These are phyloP conservation scores for Chimonanthus salicifolius DNA, from an alignment of 164 flowering plant genomes.

Conservation along the genomic window DNA sequence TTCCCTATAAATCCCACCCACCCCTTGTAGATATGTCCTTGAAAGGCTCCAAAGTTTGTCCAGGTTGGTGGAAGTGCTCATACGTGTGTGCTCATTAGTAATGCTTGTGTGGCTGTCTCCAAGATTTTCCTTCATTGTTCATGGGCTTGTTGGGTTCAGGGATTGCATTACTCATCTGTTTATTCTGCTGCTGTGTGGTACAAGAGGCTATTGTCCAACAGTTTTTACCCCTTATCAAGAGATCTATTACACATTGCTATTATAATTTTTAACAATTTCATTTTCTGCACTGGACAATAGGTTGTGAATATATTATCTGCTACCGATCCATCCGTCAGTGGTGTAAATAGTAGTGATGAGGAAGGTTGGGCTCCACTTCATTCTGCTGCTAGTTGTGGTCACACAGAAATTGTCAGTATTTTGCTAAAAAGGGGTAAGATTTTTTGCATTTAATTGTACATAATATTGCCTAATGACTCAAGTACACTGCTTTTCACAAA, in stretches of 20 bases:
- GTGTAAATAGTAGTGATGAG: constrained; percentile 65
- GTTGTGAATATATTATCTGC: constrained; percentile 47
- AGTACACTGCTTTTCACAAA: background rate
- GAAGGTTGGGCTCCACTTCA: constrained; percentile 98
- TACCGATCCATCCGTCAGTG: constrained; percentile 39
- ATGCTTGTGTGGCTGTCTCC: too few species aligned
- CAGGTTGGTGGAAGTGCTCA: too few species aligned
- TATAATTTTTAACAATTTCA: background rate
- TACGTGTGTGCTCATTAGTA: too few species aligned
- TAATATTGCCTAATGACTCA: background rate
- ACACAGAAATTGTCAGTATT: constrained; percentile 49
- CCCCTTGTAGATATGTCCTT: too few species aligned
- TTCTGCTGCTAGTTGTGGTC: constrained; percentile 87
- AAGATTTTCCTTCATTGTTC: too few species aligned
- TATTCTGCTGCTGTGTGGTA: background rate
- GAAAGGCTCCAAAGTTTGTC: too few species aligned
- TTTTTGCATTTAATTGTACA: background rate
- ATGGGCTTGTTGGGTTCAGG: background rate
- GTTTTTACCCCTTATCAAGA: background rate
- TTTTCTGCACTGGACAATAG: constrained; percentile 23
- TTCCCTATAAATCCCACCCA: too few species aligned
- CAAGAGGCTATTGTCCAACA: background rate
- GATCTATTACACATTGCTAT: background rate
- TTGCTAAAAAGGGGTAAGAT: constrained; percentile 53
- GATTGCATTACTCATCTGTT: background rate